These are phyloP conservation scores for Aegilops speltoides DNA, from an alignment of 176 grass and related monocot genomes.

Conservation along the genomic window DNA sequence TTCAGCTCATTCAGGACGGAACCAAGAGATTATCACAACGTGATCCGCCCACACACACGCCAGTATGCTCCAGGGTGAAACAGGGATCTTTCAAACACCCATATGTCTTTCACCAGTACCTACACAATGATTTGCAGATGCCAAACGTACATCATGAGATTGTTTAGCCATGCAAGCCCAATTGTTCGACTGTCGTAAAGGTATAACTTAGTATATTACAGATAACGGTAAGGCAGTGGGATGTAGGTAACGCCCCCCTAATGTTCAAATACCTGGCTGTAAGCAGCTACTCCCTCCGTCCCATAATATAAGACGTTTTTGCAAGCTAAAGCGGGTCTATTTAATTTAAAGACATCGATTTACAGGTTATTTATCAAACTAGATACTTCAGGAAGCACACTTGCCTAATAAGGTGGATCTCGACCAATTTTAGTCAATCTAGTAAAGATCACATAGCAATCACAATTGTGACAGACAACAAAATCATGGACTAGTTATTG, in stretches of 20 bases:
- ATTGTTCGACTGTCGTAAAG: background rate
- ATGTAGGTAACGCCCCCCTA: background rate
- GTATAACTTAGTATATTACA: background rate
- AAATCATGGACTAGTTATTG: no score
- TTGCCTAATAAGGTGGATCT: no score
- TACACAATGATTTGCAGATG: slow-evolving; percentile 37
- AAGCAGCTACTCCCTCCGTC: no score
- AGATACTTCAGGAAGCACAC: no score
- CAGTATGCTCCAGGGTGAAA: slow-evolving; percentile 83
- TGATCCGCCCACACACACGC: slow-evolving; percentile 75
- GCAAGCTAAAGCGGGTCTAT: no score
- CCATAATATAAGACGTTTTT: no score
- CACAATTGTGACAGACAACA: no score
- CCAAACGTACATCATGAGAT: background rate
- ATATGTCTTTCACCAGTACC: slow-evolving; percentile 83
- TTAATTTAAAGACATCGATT: no score
- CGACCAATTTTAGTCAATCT: no score
- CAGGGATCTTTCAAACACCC: slow-evolving; percentile 88
- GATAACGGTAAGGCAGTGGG: background rate
- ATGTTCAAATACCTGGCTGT: no score
- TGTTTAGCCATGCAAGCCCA: background rate
- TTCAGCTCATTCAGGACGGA: background rate
- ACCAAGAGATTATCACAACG: slow-evolving; percentile 26
- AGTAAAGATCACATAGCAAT: no score
- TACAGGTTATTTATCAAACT: no score